Base-by-base conservation (phyloP, 2,329 filamentous ascomycete genomes). In the Beauveria sp. region DNA sequence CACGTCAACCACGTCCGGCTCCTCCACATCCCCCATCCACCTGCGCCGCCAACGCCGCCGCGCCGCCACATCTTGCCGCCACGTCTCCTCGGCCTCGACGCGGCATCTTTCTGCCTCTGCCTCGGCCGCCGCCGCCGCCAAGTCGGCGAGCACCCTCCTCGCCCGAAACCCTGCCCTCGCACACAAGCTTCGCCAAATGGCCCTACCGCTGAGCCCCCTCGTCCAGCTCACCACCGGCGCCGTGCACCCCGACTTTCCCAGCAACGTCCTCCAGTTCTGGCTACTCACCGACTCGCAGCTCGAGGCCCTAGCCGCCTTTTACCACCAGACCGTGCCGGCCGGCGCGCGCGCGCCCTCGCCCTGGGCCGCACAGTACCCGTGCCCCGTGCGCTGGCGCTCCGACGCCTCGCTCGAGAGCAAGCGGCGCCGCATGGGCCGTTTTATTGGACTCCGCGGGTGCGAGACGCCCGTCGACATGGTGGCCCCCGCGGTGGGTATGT, bases 281-380 rank as follows among this genome's bases (percentile, higher is more conserved):
- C 84, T 91, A 38, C 81, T 92, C 43, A 91, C 87, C 18, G 86
- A 89, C 71, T 74, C 74, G 34, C 80, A 92, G 73, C 84, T 91
- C 60, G 88, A 92, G 74, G 76, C 77, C 59, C 80, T 92, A 46
- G 88, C 88, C 3, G 77, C 81, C 66, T 90, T 88, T 74, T 92
- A 91, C 77, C 86, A 89, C 75, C 89, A 92, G 75, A 80, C 80
- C 62, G 83, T 80, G 1, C 84, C 83, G 1, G 16, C 53, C 10
- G 53, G 34, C 46, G 53, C 24, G 12, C 47, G 24, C n/a, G 30
- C 30, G 10, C 47, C 47, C 34, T 76, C 76, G 62, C 69, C 71
- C n/a, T 84, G 78, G 76, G 81, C 81, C 2, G 66, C 71, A 55
- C 77, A 82, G 63, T 92, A 92, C 71, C 89, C 89, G 0, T 85